phyloP scores from a whole-genome alignment of 148 eudicot species.

The Rhododendron mucronatum region DNA sequence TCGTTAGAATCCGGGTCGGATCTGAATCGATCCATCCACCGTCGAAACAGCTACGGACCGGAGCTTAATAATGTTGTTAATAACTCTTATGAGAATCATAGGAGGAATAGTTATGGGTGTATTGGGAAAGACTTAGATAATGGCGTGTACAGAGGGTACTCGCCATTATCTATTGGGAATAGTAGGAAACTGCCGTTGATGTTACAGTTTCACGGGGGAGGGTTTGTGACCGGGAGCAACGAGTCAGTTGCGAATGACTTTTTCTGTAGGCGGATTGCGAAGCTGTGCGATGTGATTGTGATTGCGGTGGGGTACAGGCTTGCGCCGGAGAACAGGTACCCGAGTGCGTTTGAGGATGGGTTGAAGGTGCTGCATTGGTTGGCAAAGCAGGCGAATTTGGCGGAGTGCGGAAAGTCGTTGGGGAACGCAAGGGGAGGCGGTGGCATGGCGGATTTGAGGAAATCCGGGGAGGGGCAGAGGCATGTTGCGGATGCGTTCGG shows the following conservation, averaged over 20 bases:
- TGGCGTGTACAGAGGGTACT: conserved; percentile 53
- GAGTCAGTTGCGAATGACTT: conserved; percentile 83
- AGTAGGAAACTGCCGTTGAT: conserved; percentile 71
- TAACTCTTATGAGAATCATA: conserved; percentile 5
- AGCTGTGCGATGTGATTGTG: conserved; percentile 78
- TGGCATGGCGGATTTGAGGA: conserved; percentile 55
- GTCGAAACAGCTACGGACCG: conserved; percentile 44
- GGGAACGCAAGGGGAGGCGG: conserved; percentile 33
- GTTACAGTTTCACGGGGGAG: conserved; percentile 95
- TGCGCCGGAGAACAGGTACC: conserved; percentile 86
- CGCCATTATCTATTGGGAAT: conserved; percentile 34
- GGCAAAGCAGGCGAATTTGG: conserved; percentile 85
- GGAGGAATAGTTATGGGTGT: conserved; percentile 53
- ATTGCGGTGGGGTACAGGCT: conserved; percentile 84
- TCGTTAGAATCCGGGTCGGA: conserved; percentile 21
- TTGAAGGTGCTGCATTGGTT: conserved; percentile 89
- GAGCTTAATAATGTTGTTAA: not conserved
- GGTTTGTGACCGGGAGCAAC: conserved; percentile 85
- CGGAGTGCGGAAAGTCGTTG: conserved; percentile 75
- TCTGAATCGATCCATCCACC: conserved; percentile 23
- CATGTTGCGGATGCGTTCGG: conserved; percentile 81
- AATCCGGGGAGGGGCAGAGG: conserved; percentile 44
- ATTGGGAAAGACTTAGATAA: conserved; percentile 28
- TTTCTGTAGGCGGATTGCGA: conserved; percentile 81
- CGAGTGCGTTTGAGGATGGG: conserved; percentile 93